These are phyloP conservation scores for Zygoascus hellenicus DNA, from an alignment of 1,139 yeast genomes.

Conservation along the genomic window DNA sequence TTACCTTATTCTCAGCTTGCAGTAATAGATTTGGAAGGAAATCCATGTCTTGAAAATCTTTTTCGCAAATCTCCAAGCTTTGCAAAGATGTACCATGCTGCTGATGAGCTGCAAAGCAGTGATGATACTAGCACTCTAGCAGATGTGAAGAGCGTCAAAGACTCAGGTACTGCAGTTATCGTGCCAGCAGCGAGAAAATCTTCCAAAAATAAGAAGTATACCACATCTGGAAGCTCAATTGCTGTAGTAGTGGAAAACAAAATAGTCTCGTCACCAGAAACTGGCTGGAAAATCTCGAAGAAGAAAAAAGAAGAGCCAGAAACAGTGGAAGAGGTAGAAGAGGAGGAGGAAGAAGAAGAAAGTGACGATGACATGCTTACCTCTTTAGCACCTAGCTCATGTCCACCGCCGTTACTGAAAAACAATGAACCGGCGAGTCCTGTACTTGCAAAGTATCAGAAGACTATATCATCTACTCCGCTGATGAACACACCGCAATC, in stretches of 20 bases:
- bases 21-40: constrained; percentile 30
- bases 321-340: background rate
- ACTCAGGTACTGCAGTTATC: background rate
- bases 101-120: constrained; percentile 3
- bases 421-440: background rate
- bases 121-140: background rate
- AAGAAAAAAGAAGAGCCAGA: background rate
- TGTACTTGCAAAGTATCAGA: background rate
- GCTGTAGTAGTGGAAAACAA: constrained; percentile 3
- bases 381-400: constrained; percentile 21
- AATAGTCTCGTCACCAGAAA: background rate
- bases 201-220: background rate
- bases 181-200: background rate
- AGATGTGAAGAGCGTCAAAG: background rate
- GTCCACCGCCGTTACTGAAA: constrained; percentile 3
- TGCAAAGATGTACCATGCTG: constrained; percentile 11
- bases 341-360: constrained; percentile 18
- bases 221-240: constrained; percentile 1
- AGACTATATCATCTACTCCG: background rate
- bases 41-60: constrained; percentile 28
- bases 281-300: background rate
- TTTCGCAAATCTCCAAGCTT: constrained; percentile 20
- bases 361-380: constrained; percentile 26
- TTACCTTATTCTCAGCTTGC: constrained; percentile 22
- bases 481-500: background rate